Conservation (phyloP, 345 rosid species). For the Aquilaria sinensis region DNA sequence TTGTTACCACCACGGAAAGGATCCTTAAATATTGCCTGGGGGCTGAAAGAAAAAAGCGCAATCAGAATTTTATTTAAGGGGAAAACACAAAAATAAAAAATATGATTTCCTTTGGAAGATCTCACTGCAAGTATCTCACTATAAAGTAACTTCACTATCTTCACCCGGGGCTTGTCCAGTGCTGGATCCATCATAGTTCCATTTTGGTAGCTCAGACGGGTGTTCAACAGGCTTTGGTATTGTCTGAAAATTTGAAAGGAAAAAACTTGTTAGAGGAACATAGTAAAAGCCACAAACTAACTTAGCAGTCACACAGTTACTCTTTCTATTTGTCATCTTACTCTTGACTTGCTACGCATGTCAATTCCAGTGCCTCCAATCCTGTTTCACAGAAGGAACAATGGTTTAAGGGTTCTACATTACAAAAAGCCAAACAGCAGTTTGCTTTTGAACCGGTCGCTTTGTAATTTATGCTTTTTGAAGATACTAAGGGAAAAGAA, state of each 20-base stretch:
- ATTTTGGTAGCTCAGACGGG: slow-evolving; percentile 96
- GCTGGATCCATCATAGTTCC: slow-evolving; percentile 99
- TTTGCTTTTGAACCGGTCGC: too few species aligned
- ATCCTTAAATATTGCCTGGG: slow-evolving; percentile 93
- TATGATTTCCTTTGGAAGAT: slow-evolving; percentile 8
- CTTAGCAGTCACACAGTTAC: slow-evolving; percentile 5
- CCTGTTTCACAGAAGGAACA: slow-evolving; percentile 40
- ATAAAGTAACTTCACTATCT: slow-evolving; percentile 96
- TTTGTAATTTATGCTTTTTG: too few species aligned
- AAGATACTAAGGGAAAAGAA: background rate
- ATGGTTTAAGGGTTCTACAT: background rate
- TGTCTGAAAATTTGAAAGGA: slow-evolving; percentile 38
- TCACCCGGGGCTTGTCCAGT: slow-evolving; percentile 98
- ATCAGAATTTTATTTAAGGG: slow-evolving; percentile 13
- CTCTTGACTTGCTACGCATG: slow-evolving; percentile 94
- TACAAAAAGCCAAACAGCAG: background rate
- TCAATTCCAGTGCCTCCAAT: slow-evolving; percentile 91
- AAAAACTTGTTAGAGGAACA: background rate
- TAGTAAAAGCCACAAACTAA: slow-evolving; percentile 8
- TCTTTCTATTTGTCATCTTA: slow-evolving; percentile 22
- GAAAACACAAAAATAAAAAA: slow-evolving; percentile 1
- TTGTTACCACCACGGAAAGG: slow-evolving; percentile 98
- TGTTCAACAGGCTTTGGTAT: slow-evolving; percentile 75
- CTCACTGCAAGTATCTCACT: slow-evolving; percentile 38
- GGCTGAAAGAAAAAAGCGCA: slow-evolving; percentile 37